These are phyloP conservation scores for Auriscalpium microsporum DNA, from an alignment of 768 basidiomycete species.

Conservation along the genomic window DNA sequence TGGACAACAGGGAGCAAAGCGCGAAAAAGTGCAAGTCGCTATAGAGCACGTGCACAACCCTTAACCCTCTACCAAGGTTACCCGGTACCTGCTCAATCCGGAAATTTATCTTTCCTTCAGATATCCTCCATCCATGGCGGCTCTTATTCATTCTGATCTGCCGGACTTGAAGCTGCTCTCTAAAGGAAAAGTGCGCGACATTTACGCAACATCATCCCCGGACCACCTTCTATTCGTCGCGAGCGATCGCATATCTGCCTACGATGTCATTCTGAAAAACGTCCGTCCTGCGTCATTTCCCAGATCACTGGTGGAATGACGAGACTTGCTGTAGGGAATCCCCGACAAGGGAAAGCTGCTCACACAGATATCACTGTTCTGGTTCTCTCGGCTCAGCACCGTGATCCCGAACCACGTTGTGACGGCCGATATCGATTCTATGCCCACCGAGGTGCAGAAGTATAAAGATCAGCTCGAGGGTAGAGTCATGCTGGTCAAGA, in stretches of 20 bases:
- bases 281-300: constrained; percentile 33
- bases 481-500: constrained; percentile 84
- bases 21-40: neutral
- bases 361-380: constrained; percentile 87
- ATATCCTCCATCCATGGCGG: constrained; percentile 9
- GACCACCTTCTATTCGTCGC: constrained; percentile 86
- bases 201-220: constrained; percentile 69
- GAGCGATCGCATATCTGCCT: constrained; percentile 92
- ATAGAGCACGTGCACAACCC: neutral
- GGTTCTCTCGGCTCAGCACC: constrained; percentile 77
- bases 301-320: neutral
- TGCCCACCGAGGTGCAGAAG: constrained; percentile 72
- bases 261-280: constrained; percentile 90
- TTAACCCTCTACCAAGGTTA: neutral
- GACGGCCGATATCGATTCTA: constrained; percentile 63
- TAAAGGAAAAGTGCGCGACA: constrained; percentile 92
- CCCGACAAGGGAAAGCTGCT: constrained; percentile 89
- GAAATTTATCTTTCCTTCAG: neutral
- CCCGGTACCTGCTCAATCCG: neutral
- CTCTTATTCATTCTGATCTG: constrained; percentile 49
- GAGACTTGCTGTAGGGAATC: constrained; percentile 59
- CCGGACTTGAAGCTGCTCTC: constrained; percentile 64
- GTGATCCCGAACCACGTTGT: constrained; percentile 90
- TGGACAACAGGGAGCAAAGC: neutral
- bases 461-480: constrained; percentile 75